Evolutionary conservation across 768 basidiomycete species (phyloP), one percentile per base, ranked within the genome.

Genomic region (Gymnopilus junonius): DNA sequence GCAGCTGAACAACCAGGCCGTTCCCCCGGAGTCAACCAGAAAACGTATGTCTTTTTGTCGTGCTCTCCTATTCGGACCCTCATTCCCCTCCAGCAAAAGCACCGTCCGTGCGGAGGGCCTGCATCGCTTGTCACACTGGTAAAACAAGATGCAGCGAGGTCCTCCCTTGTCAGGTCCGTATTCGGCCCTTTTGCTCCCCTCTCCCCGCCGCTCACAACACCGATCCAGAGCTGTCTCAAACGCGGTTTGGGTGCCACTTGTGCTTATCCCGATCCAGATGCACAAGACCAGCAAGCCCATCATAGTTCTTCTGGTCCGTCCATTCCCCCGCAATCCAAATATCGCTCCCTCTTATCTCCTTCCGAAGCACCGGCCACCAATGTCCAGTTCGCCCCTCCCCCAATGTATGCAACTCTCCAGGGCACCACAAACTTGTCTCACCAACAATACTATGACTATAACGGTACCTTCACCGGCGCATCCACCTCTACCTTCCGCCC

Each of bases 111-210:
- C 85, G 92, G 66, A 83, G 92, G 65, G 92, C 92, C 1, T 93
- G 92, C 66, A 84, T 87, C 39, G 89, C 92, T 14, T 93, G 92
- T 76, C 92, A 93, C 75, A 80, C 90, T 55, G 92, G 92, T 55
- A 93, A 93, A 78, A 93, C 92, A 12, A 80, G 91, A 68, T 93
- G 92, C 69, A 92, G 90, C 68, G 92, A 93, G 76, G 87, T 86
- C 34, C 82, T 93, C 20, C 92, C 92, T 8, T 93, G 92, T 76
- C 91, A 92, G 86, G 91, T 90, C 65, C 34, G 71, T 65, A 25
- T 20, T 43, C 43, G 48, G 27, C 35, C 55, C 55, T 35, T 40
- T 43, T 46, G 55, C 58, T 59, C 55, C 20, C 58, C 34, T 27
- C 51, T 55, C 20, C 29, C 48, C 29, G 42, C 58, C 27, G 17